A percentile compares a stretch with the other conserved stretches of the same genome.
Evolutionary conservation across 768 basidiomycete species (phyloP).

Genomic region (Neoboletus magnificus): DNA sequence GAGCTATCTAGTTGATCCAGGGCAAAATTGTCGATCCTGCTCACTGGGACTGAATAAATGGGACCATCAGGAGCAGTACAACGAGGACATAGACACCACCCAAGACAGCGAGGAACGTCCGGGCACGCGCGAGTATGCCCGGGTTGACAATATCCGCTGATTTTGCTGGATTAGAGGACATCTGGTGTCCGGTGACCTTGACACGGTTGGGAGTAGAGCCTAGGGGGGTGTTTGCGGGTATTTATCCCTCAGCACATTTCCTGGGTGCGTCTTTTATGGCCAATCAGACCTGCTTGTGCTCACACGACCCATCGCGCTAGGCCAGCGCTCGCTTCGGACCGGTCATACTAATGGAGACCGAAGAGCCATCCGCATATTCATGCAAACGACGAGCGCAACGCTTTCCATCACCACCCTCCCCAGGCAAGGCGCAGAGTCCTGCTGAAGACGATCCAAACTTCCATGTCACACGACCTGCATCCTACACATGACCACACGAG

Average conservation of each 20-base stretch:
- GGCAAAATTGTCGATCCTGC: slow-evolving; percentile 28
- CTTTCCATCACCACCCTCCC: not conserved
- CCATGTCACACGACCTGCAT: slow-evolving; percentile 17
- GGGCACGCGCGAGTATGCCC: slow-evolving; percentile 26
- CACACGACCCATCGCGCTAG: slow-evolving; percentile 4
- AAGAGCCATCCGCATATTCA: not conserved
- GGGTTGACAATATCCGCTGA: slow-evolving; percentile 1
- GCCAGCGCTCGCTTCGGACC: not conserved
- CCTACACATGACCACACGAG: not conserved
- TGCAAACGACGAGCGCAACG: not conserved
- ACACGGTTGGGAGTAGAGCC: not conserved
- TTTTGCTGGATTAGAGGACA: slow-evolving; percentile 7
- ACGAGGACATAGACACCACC: slow-evolving; percentile 52
- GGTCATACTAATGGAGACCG: not conserved
- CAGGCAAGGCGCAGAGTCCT: not conserved
- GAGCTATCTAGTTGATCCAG: slow-evolving; percentile 11
- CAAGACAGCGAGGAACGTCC: slow-evolving; percentile 36
- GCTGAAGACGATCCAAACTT: not conserved
- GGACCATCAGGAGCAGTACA: slow-evolving; percentile 54
- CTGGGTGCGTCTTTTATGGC: slow-evolving; percentile 3
- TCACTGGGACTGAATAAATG: slow-evolving; percentile 68
- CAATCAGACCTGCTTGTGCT: slow-evolving; percentile 1
- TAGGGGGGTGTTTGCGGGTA: slow-evolving; percentile 11
- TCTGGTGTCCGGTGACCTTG: too few species aligned
- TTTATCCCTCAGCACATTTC: slow-evolving; percentile 12